These are phyloP conservation scores for Phytophthora litchii DNA, from an alignment of 352 stramenopile species.

Conservation along the genomic window DNA sequence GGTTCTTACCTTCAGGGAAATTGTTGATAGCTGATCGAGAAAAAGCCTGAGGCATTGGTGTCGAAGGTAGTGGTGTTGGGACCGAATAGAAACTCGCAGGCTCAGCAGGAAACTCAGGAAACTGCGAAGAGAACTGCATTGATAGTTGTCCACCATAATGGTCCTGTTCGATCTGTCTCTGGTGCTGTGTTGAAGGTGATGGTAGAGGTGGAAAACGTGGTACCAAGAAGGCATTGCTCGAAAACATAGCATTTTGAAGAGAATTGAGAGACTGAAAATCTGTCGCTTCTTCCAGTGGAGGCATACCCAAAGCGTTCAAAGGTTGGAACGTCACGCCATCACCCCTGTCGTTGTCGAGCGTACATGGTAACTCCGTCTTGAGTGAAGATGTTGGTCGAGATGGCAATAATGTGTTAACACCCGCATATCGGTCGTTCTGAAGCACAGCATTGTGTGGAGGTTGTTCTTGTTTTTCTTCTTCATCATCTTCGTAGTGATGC, in stretches of 20 bases:
- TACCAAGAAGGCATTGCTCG: constrained; percentile 3
- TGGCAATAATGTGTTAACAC: not conserved
- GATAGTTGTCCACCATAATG: constrained; percentile 16
- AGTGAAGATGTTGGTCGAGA: constrained; percentile 5
- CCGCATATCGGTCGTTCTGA: constrained; percentile 1
- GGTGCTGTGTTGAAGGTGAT: constrained; percentile 1
- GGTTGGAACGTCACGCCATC: constrained; percentile 5
- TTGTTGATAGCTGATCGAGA: constrained; percentile 19
- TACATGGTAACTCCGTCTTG: constrained; percentile 5
- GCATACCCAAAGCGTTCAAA: constrained; percentile 22
- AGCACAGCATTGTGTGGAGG: constrained; percentile 3
- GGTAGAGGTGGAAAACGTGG: constrained; percentile 5
- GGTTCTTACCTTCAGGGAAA: constrained; percentile 29
- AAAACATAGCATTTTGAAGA: constrained; percentile 8
- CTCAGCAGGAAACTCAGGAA: constrained; percentile 15
- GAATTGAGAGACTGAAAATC: constrained; percentile 38
- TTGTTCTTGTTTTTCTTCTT: constrained; percentile 11
- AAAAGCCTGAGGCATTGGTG: constrained; percentile 1
- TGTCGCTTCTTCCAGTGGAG: constrained; percentile 31
- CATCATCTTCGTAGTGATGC: constrained; percentile 8
- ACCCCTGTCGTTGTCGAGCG: constrained; percentile 6
- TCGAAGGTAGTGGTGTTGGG: constrained; percentile 2
- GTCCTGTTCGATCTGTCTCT: constrained; percentile 12
- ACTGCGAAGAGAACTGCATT: constrained; percentile 18
- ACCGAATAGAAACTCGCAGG: constrained; percentile 19